Conservation (phyloP, 1,284 basidiomycete genomes). For the Meira nashicola region DNA sequence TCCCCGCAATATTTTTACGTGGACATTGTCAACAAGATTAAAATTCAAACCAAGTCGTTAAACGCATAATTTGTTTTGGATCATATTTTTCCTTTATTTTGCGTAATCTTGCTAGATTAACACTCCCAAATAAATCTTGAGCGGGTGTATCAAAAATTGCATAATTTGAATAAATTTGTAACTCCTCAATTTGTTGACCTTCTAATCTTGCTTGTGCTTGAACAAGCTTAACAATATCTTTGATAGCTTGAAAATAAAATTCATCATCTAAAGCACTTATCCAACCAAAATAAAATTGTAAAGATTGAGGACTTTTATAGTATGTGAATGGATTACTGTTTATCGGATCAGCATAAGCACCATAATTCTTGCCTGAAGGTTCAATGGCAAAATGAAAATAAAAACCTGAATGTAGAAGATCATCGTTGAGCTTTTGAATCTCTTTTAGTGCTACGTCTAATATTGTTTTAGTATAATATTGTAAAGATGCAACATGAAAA, state of each 20-base stretch:
- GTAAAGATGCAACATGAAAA: constrained; percentile 17
- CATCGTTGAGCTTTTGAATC: constrained; percentile 20
- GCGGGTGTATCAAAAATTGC: constrained; percentile 24
- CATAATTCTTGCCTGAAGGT: not conserved
- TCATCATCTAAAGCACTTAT: constrained; percentile 26
- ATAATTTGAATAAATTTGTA: constrained; percentile 40
- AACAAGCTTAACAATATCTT: constrained; percentile 22
- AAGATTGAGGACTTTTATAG: constrained; percentile 27
- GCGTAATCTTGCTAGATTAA: constrained; percentile 25
- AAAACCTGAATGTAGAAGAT: constrained; percentile 16
- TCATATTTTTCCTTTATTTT: constrained; percentile 24
- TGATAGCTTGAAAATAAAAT: constrained; percentile 30
- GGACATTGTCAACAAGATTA: no score
- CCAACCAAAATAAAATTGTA: constrained; percentile 42
- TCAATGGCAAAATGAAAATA: not conserved
- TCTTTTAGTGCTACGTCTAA: constrained; percentile 25
- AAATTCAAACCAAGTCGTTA: constrained; percentile 29
- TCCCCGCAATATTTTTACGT: no score
- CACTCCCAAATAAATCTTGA: constrained; percentile 22
- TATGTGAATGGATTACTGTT: constrained; percentile 26
- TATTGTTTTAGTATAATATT: constrained; percentile 22
- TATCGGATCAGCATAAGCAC: not conserved
- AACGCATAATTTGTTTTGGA: constrained; percentile 29
- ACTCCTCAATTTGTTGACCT: constrained; percentile 32
- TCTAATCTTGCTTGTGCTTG: constrained; percentile 25